Evolutionary conservation across 192 early-diverging fungal species (phyloP).

Genomic region (Podila epicladia): DNA sequence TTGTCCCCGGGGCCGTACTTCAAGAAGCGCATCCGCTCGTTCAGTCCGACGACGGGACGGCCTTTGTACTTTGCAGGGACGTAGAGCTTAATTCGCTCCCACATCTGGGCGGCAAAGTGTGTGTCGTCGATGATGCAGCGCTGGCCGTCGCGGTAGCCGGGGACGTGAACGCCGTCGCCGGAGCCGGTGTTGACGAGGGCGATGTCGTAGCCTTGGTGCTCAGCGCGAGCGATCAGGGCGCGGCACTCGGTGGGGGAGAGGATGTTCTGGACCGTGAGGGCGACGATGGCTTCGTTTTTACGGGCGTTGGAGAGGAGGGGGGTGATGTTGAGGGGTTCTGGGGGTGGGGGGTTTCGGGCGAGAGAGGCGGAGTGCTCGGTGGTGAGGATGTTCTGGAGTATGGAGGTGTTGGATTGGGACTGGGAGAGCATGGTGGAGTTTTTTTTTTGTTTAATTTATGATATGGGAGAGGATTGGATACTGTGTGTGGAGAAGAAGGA

Average conservation of each 20-base stretch:
- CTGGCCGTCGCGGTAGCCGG: conserved; percentile 32
- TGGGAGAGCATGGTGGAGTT: not conserved
- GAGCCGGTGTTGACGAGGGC: conserved; percentile 47
- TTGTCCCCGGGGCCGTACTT: conserved; percentile 45
- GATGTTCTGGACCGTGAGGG: conserved; percentile 44
- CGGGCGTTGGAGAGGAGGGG: conserved; percentile 9
- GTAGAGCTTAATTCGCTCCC: conserved; percentile 30
- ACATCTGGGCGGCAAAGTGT: conserved; percentile 18
- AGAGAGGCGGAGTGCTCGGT: not conserved
- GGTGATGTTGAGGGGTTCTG: conserved; percentile 27
- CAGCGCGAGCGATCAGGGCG: conserved; percentile 41
- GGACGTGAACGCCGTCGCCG: conserved; percentile 19
- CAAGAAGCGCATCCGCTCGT: conserved; percentile 55
- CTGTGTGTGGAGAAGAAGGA: not conserved
- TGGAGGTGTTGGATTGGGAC: not conserved
- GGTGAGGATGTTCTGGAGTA: conserved; percentile 10
- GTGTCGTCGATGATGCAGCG: conserved; percentile 49
- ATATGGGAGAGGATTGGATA: not conserved
- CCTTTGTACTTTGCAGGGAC: conserved; percentile 22
- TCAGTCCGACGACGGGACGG: conserved; percentile 39
- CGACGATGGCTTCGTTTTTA: conserved; percentile 9
- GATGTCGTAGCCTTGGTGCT: conserved; percentile 33
- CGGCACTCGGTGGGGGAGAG: conserved; percentile 49
- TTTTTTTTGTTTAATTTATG: not conserved
- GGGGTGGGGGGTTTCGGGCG: not conserved